Conservation (phyloP, 192 early-diverging fungal species). For the Haplosporangium gracile region DNA sequence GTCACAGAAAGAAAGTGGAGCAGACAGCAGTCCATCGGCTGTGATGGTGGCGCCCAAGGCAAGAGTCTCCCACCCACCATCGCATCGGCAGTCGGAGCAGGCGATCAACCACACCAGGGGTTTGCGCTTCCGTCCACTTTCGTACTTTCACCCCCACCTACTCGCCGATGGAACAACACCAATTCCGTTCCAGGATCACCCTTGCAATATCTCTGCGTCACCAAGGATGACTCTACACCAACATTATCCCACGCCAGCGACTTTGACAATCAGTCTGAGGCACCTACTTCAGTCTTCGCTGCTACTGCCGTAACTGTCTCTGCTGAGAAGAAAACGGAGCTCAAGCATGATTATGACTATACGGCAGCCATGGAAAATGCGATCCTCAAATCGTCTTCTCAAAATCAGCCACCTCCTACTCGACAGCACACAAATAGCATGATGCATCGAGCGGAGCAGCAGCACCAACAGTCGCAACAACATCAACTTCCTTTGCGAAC, state of each 20-base stretch:
- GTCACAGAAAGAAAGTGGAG: background rate
- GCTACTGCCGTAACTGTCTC: background rate
- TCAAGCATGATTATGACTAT: background rate
- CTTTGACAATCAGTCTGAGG: background rate
- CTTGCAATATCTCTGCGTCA: slow-evolving; percentile 28
- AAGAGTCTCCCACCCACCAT: slow-evolving; percentile 21
- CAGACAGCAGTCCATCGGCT: background rate
- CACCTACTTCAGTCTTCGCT: background rate
- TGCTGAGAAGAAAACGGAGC: background rate
- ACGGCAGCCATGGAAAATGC: background rate
- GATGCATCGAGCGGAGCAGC: background rate
- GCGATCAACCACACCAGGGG: background rate
- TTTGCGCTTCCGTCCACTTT: background rate
- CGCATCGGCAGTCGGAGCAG: background rate
- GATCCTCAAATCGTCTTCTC: background rate
- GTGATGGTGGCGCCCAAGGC: background rate
- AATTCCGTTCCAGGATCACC: slow-evolving; percentile 21
- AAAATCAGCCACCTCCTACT: background rate
- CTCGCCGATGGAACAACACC: background rate
- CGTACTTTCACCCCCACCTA: slow-evolving; percentile 10
- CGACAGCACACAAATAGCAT: background rate
- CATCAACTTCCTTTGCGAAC: slow-evolving; percentile 25
- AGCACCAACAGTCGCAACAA: background rate
- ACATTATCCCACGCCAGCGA: background rate
- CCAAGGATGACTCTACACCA: slow-evolving; percentile 5